Evolutionary conservation across 495 filamentous ascomycete species (phyloP), one percentile per base, ranked within the genome.

Genomic region (Penicillium waksmanii): DNA sequence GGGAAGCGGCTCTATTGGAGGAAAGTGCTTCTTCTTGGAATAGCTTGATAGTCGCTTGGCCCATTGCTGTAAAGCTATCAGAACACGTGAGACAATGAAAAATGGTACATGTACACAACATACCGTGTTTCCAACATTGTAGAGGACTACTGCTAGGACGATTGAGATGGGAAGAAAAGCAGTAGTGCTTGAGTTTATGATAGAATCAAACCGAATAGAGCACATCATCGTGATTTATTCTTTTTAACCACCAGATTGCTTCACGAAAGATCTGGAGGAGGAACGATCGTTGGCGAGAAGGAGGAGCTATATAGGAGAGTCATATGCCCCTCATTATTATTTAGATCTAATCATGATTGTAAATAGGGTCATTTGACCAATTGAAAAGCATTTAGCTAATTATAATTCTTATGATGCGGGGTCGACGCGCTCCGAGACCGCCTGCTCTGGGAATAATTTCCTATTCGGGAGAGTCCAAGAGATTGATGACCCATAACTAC

Each of bases 381-480:
- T 48, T 23, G 15, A 9, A 48, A 3, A 27, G 11, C 6, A 25
- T 27, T 25, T 48, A 3, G 9, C 21, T 27, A 25, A 23, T 44
- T 10, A 27, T 31, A 13, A 48, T 48, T 19, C 10, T 13, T 23
- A 25, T 48, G 17, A 23, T 48, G 46, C 46, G 46, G 46, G 46
- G 46, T 48, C 46, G 15, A 23, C 46, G 46, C 46, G 46, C 46
- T 25, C 46, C 46, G 46, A 48, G 46, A 48, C 46, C 46, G 46
- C 46, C 10, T 13, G 46, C 10, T 19, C 46, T 46, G 42, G n/a
- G n/a, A 44, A n/a, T 17, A 6, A 44, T 19, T 44, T 44, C 42
- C 42, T 44, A 17, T 44, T 44, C 17, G 42, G 42, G 42, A 44
- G n/a, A 44, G 15, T 19, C 15, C 17, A 44, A 7, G 42, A 43